phyloP scores from a whole-genome alignment of 163 green algal genomes.

The Coccomyxa subellipsoidea region DNA sequence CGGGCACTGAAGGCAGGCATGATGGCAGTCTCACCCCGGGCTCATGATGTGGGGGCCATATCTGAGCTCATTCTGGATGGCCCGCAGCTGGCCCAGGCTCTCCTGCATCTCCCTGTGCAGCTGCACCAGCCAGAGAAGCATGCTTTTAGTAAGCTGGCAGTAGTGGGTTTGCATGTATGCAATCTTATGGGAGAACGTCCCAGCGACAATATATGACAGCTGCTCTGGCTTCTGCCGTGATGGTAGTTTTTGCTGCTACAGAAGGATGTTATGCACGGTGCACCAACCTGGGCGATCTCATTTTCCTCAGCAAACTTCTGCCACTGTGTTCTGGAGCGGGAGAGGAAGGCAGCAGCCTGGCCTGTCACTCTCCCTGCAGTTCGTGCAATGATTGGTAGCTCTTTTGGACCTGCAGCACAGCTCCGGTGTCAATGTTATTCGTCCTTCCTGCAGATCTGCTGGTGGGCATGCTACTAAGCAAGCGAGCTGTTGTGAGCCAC shows the following conservation, averaged over 20 bases:
- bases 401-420: slow-evolving; percentile 11
- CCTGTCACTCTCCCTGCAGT: slow-evolving; percentile 9
- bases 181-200: no score
- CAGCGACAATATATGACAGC: no score
- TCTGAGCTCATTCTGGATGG: slow-evolving; percentile 19
- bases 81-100: slow-evolving; percentile 21
- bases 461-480: no score
- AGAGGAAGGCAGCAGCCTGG: slow-evolving; percentile 14
- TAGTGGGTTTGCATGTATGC: no score
- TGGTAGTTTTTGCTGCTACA: no score
- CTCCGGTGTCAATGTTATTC: no score
- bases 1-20: no score
- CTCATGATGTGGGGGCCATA: slow-evolving; percentile 13
- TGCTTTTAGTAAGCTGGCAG: neutral
- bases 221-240: no score
- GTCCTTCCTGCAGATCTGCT: no score
- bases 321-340: slow-evolving; percentile 7
- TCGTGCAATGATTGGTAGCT: slow-evolving; percentile 13
- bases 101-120: slow-evolving; percentile 27
- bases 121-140: neutral
- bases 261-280: no score
- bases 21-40: slow-evolving; percentile 8
- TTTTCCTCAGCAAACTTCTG: slow-evolving; percentile 16
- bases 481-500: no score
- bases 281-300: slow-evolving; percentile 12